Evolutionary conservation across 371 early-diverging fungal species (phyloP).

Genomic region (Mortierella sp.): DNA sequence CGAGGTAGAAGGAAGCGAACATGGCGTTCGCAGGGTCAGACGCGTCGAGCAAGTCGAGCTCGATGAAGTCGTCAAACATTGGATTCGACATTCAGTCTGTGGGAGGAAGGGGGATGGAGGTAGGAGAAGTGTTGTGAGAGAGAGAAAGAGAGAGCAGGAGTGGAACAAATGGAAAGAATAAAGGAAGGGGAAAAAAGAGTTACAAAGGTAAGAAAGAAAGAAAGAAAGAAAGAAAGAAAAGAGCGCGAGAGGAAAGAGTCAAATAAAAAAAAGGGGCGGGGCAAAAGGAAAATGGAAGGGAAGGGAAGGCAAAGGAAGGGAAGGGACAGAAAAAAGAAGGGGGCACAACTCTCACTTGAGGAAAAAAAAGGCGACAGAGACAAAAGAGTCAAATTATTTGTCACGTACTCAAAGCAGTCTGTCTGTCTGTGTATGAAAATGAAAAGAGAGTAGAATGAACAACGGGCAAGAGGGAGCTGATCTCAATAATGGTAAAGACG

Average conservation of each 20-base stretch:
- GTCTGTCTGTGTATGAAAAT: neutral
- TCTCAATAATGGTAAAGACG: neutral
- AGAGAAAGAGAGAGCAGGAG: neutral
- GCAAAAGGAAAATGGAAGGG: neutral
- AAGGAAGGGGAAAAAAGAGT: neutral
- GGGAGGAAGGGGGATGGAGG: neutral
- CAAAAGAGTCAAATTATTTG: neutral
- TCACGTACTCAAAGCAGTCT: neutral
- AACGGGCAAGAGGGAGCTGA: neutral
- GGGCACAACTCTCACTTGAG: neutral
- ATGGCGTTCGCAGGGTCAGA: slow-evolving; percentile 35
- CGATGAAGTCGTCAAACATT: slow-evolving; percentile 54
- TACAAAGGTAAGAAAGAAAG: neutral
- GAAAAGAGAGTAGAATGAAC: neutral
- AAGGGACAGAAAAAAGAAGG: slow-evolving; percentile 7
- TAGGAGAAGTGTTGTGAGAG: neutral
- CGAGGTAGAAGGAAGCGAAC: slow-evolving; percentile 42
- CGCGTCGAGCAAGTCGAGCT: slow-evolving; percentile 51
- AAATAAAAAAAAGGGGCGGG: slow-evolving; percentile 6
- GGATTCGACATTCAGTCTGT: slow-evolving; percentile 38
- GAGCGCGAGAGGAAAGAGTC: neutral
- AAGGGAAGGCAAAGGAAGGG: neutral
- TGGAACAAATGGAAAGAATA: neutral
- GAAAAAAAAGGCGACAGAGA: neutral
- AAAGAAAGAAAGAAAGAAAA: neutral